A percentile compares a stretch with the other conserved stretches of the same genome.
phyloP scores from a whole-genome alignment of 1,284 basidiomycete species.

The Stygiomarasmius scandens region DNA sequence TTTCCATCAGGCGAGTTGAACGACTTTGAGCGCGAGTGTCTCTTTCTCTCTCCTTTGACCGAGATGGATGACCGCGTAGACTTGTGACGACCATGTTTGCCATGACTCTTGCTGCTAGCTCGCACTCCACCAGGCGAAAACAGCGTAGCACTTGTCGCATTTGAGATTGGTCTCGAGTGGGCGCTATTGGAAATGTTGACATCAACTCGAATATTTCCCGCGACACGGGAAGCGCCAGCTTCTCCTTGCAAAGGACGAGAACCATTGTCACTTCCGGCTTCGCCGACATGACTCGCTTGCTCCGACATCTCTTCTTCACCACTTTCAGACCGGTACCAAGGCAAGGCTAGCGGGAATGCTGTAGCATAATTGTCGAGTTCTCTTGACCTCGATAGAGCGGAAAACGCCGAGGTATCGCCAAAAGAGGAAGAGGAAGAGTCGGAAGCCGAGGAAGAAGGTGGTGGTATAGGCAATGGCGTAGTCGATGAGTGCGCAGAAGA shows the following conservation, averaged over 20 bases:
- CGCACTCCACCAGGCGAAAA: constrained; percentile 19
- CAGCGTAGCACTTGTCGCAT: constrained; percentile 14
- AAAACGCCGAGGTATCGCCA: constrained; percentile 35
- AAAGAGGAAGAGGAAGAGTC: constrained; percentile 26
- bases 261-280: no score
- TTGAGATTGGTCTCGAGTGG: constrained; percentile 4
- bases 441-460: constrained; percentile 6
- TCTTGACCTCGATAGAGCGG: constrained; percentile 15
- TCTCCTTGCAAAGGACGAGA: no score
- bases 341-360: constrained; percentile 66
- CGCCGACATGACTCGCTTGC: no score
- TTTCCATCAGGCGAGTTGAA: no score
- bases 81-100: not conserved
- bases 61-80: not conserved
- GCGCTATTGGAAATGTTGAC: not conserved
- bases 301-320: not conserved
- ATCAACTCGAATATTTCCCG: not conserved
- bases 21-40: no score
- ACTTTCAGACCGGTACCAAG: constrained; percentile 24
- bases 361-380: constrained; percentile 46
- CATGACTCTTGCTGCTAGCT: not conserved
- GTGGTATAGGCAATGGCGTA: constrained; percentile 28
- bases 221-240: no score
- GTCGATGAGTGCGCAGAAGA: not conserved
- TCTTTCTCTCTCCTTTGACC: no score